Percentiles rank a stretch among this genome's conserved stretches.
phyloP scores from a whole-genome alignment of 2,329 filamentous ascomycete genomes.

The Aureobasidium namibiae region DNA sequence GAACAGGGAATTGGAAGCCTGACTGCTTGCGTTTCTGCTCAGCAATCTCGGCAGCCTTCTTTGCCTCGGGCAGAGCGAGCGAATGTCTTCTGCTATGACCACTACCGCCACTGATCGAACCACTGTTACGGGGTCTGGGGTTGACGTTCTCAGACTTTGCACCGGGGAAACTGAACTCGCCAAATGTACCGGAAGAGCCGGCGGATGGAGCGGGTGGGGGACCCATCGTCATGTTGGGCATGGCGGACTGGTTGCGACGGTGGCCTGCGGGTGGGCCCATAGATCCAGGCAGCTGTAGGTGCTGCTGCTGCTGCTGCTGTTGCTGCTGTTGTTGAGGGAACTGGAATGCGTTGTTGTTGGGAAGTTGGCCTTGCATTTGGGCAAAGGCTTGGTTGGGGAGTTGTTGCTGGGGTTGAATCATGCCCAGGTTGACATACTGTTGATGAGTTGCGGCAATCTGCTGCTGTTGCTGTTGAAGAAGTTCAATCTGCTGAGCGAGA shows the following conservation, averaged over 20 bases:
- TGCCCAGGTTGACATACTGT: constrained; percentile 96
- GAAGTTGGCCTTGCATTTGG: constrained; percentile 72
- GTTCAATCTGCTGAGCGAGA: constrained; percentile 96
- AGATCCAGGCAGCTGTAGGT: constrained; percentile 59
- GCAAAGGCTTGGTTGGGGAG: constrained; percentile 66
- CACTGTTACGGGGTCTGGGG: constrained; percentile 61
- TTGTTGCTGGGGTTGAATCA: constrained; percentile 79
- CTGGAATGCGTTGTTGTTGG: constrained; percentile 69
- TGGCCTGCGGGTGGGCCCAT: constrained; percentile 75
- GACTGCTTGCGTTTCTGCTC: constrained; percentile 94
- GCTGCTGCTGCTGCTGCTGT: constrained; percentile 58
- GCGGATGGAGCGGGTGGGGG: constrained; percentile 81
- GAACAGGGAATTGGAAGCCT: constrained; percentile 87
- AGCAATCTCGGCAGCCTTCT: constrained; percentile 92
- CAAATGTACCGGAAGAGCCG: constrained; percentile 63
- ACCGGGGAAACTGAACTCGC: constrained; percentile 56
- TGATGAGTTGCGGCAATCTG: constrained; percentile 94
- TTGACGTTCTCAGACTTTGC: constrained; percentile 50
- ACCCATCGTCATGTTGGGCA: constrained; percentile 86
- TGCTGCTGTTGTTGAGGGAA: constrained; percentile 70
- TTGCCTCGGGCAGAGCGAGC: constrained; percentile 86
- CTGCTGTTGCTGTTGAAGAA: constrained; percentile 95
- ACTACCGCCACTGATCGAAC: constrained; percentile 52
- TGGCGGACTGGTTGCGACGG: constrained; percentile 94
- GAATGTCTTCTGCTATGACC: constrained; percentile 94